Conservation (phyloP, 768 basidiomycete genomes). For the Suillus sp. region DNA sequence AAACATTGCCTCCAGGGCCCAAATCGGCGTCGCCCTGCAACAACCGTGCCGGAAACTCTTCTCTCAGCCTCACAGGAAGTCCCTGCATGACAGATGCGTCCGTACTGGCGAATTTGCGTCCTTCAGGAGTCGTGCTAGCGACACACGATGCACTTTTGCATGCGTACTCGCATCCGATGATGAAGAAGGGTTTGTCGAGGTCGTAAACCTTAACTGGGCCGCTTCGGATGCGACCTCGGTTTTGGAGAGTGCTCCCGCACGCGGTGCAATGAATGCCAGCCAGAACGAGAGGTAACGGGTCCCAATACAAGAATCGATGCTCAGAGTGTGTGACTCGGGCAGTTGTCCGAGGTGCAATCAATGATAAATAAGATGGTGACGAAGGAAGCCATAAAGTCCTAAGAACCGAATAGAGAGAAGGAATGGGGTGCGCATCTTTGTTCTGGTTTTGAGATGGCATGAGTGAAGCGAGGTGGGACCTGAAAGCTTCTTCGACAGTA, state of each 20-base stretch:
- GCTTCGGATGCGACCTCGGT: conserved; percentile 70
- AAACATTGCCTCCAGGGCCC: conserved; percentile 59
- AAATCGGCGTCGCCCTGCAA: conserved; percentile 59
- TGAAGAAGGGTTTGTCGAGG: conserved; percentile 76
- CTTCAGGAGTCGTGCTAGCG: conserved; percentile 46
- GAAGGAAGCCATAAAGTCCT: conserved; percentile 86
- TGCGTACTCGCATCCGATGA: conserved; percentile 82
- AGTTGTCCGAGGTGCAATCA: conserved; percentile 70
- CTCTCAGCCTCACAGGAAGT: conserved; percentile 64
- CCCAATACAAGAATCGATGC: conserved; percentile 86
- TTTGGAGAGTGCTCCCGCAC: conserved; percentile 59
- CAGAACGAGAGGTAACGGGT: conserved; percentile 80
- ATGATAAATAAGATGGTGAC: conserved; percentile 73
- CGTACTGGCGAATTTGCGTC: conserved; percentile 69
- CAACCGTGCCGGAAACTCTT: conserved; percentile 73
- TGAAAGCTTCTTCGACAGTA: conserved; percentile 76
- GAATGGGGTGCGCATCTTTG: conserved; percentile 53
- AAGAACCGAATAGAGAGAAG: conserved; percentile 72
- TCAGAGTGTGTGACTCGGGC: conserved; percentile 65
- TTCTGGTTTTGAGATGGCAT: conserved; percentile 49
- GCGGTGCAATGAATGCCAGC: conserved; percentile 77
- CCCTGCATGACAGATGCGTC: conserved; percentile 72
- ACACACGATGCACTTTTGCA: conserved; percentile 58
- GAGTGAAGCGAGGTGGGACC: conserved; percentile 70
- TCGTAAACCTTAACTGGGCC: conserved; percentile 83